phyloP scores from a whole-genome alignment of 2,329 filamentous ascomycete species.

The Colletotrichum australisinense region DNA sequence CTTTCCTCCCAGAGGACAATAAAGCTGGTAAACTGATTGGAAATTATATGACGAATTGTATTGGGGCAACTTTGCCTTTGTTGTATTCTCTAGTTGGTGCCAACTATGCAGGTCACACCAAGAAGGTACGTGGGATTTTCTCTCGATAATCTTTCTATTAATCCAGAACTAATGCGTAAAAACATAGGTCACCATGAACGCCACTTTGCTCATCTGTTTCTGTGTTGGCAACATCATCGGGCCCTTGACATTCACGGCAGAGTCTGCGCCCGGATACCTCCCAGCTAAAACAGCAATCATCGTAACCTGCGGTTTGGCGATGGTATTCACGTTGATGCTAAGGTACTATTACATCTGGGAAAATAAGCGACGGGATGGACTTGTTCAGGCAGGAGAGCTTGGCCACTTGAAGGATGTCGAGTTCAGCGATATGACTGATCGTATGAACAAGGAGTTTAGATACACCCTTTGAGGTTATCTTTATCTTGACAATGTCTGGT shows the following conservation, averaged over 20 bases:
- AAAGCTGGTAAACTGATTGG: conserved; percentile 62
- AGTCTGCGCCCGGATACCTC: conserved; percentile 68
- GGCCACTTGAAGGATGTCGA: conserved; percentile 58
- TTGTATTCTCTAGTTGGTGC: conserved; percentile 76
- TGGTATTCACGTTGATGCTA: conserved; percentile 14
- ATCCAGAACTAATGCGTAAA: background rate
- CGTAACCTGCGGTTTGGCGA: conserved; percentile 57
- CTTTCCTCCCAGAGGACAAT: conserved; percentile 63
- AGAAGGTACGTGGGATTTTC: conserved; percentile 54
- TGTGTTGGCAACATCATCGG: conserved; percentile 72
- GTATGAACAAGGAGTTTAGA: conserved; percentile 73
- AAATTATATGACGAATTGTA: conserved; percentile 74
- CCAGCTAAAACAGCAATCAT: conserved; percentile 67
- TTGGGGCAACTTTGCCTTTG: conserved; percentile 74
- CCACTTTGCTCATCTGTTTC: conserved; percentile 39
- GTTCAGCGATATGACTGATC: conserved; percentile 73
- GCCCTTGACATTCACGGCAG: conserved; percentile 69
- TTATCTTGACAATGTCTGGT: background rate
- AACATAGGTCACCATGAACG: conserved; percentile 65
- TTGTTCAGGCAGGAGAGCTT: conserved; percentile 62
- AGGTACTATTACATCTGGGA: conserved; percentile 28
- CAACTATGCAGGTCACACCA: conserved; percentile 76
- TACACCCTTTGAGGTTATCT: conserved; percentile 4
- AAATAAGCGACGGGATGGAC: conserved; percentile 32
- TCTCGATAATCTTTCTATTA: background rate